Evolutionary conservation across 176 grass and related monocot species (phyloP).

Genomic region (Oryza glaberrima): DNA sequence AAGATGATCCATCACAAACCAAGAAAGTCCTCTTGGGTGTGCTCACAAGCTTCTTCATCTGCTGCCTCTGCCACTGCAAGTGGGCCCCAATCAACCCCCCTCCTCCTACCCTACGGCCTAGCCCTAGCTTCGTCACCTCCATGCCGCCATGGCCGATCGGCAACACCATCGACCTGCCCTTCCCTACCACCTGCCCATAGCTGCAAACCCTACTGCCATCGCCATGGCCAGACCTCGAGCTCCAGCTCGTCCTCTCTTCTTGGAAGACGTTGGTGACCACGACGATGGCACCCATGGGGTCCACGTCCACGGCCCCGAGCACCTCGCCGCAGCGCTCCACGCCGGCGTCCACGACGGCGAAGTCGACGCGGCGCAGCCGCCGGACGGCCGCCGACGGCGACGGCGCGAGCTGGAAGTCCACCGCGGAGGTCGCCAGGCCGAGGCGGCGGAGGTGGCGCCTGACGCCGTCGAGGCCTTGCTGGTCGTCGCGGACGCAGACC

Average conservation of each 20-base stretch:
- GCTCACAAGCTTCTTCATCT: background rate
- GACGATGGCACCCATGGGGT: slow-evolving; percentile 30
- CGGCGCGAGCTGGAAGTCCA: too few relatives aligned
- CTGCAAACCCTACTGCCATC: background rate
- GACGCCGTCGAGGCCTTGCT: background rate
- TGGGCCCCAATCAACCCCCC: background rate
- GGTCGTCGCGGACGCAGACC: slow-evolving; percentile 21
- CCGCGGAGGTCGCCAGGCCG: too few relatives aligned
- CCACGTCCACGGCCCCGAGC: background rate
- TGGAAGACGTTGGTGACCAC: slow-evolving; percentile 30
- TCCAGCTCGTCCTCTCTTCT: background rate
- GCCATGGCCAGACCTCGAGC: background rate
- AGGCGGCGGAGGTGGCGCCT: background rate
- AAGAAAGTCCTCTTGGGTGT: slow-evolving; percentile 32
- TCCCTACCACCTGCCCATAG: background rate
- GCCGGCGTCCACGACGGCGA: background rate
- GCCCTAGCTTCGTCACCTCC: slow-evolving; percentile 26
- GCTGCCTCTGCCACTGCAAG: background rate
- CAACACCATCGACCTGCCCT: slow-evolving; percentile 15
- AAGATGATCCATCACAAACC: slow-evolving; percentile 6
- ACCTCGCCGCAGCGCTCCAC: background rate
- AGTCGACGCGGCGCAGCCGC: background rate
- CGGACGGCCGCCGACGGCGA: background rate
- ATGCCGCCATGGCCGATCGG: slow-evolving; percentile 40
- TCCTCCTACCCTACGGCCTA: background rate